Percentiles rank a stretch among this genome's conserved stretches.
phyloP scores from a whole-genome alignment of 2,329 filamentous ascomycete genomes.

The Beauveria medogensis region DNA sequence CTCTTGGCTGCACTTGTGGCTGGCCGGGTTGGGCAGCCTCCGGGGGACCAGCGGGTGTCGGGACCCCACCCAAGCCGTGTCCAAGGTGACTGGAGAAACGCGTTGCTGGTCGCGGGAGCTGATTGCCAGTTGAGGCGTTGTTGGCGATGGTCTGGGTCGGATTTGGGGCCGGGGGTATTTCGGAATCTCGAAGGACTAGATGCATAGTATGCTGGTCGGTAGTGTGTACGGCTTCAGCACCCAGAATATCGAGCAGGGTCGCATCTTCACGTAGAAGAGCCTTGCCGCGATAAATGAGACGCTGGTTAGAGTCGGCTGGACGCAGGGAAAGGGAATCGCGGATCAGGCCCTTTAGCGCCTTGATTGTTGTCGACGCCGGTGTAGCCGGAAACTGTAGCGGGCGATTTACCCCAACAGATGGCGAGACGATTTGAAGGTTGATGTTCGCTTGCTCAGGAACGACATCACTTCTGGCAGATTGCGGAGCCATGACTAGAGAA shows the following conservation, averaged over 20 bases:
- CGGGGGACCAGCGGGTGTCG: conserved; percentile 15
- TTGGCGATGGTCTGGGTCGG: conserved; percentile 16
- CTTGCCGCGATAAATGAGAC: conserved; percentile 53
- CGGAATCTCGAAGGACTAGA: conserved; percentile 39
- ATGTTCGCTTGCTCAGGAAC: conserved; percentile 26
- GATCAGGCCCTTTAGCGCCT: conserved; percentile 51
- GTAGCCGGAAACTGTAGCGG: conserved; percentile 42
- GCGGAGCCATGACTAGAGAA: conserved; percentile 8
- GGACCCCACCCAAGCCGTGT: not conserved
- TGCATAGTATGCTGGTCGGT: conserved; percentile 45
- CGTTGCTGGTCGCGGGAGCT: conserved; percentile 5
- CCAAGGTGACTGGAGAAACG: not conserved
- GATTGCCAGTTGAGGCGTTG: conserved; percentile 16
- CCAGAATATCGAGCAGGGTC: conserved; percentile 49
- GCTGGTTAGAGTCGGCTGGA: conserved; percentile 46
- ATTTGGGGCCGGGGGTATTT: conserved; percentile 18
- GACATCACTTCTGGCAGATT: not conserved
- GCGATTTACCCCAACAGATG: conserved; percentile 44
- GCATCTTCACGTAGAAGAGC: conserved; percentile 46
- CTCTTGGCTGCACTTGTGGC: conserved; percentile 12
- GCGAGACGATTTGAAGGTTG: conserved; percentile 52
- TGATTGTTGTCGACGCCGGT: conserved; percentile 43
- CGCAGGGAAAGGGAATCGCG: conserved; percentile 41
- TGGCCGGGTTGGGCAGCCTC: conserved; percentile 16
- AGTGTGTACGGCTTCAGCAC: conserved; percentile 40